Evolutionary conservation across 2,329 filamentous ascomycete species (phyloP).

Genomic region (Fusarium odoratissimum): DNA sequence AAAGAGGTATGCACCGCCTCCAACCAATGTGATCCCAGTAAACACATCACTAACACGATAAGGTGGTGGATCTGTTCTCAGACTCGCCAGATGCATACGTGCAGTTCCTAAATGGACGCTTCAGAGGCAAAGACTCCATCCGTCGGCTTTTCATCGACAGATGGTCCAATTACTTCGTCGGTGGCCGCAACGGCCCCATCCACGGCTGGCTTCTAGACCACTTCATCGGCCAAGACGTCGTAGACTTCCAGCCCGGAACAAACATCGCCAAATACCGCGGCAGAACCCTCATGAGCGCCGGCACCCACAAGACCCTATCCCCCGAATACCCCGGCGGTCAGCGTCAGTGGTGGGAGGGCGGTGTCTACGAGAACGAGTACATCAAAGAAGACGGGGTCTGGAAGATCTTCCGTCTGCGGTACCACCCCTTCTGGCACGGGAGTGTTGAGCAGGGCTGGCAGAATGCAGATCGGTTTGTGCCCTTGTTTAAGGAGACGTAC

Average conservation of each 20-base stretch:
- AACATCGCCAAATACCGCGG: not conserved
- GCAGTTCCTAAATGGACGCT: not conserved
- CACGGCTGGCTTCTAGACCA: not conserved
- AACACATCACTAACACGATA: not conserved
- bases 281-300: not conserved
- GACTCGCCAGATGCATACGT: not conserved
- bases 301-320: not conserved
- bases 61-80: not conserved
- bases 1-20: not conserved
- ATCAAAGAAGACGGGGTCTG: not conserved
- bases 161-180: not conserved
- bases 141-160: not conserved
- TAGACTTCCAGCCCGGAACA: not conserved
- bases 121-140: not conserved
- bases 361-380: slow-evolving; percentile 1
- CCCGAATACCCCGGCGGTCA: not conserved
- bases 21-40: rapidly evolving
- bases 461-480: not conserved
- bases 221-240: not conserved
- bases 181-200: not conserved
- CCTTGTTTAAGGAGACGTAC: not conserved
- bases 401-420: not conserved
- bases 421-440: not conserved
- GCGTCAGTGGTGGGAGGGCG: not conserved
- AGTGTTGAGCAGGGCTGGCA: not conserved